phyloP scores from a whole-genome alignment of 257 asterid species.

The Lantana camara region DNA sequence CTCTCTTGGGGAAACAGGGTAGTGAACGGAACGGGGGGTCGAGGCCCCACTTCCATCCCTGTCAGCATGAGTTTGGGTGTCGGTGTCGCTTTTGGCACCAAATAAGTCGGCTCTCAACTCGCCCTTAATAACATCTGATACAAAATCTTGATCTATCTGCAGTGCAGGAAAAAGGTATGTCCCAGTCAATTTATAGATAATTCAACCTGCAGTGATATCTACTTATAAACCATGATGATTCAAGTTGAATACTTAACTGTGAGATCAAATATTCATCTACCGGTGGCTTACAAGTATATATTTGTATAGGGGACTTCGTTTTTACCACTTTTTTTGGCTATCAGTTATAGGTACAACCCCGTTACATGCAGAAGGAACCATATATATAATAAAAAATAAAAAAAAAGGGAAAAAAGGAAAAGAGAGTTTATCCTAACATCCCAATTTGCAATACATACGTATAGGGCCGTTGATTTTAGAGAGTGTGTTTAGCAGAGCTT shows the following conservation, averaged over 20 bases:
- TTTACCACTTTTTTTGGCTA: neutral
- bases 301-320: neutral
- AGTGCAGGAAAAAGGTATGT: conserved; percentile 1
- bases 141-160: conserved; percentile 64
- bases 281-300: neutral
- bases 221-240: no score
- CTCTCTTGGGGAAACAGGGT: conserved; percentile 80
- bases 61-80: conserved; percentile 40
- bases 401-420: neutral
- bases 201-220: no score
- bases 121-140: conserved; percentile 46
- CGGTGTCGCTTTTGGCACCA: conserved; percentile 24
- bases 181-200: no score
- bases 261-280: neutral
- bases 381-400: no score
- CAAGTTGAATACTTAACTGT: no score
- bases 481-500: no score
- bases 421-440: neutral
- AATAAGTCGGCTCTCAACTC: conserved; percentile 53
- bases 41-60: conserved; percentile 51
- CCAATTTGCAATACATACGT: conserved; percentile 3
- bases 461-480: neutral
- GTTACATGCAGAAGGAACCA: no score
- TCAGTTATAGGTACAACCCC: no score
- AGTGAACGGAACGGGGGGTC: conserved; percentile 51